A percentile compares a stretch with the other conserved stretches of the same genome.
Evolutionary conservation across 2,329 filamentous ascomycete species (phyloP).

Genomic region (Trichoderma sp.): DNA sequence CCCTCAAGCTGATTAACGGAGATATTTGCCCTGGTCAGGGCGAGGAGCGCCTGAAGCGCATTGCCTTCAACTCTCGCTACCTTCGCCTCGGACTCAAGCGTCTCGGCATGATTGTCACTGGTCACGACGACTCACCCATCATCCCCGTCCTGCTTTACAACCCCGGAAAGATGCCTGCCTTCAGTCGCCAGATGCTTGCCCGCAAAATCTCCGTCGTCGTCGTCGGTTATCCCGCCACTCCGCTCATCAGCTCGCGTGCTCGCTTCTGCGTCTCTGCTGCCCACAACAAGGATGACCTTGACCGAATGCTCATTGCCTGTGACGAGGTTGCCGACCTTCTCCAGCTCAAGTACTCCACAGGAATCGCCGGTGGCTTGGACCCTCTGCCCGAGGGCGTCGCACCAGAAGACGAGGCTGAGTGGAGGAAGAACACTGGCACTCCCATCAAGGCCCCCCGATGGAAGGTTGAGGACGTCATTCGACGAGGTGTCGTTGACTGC

Average conservation of each 20-base stretch:
- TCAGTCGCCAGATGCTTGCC: constrained; percentile 97
- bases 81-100: constrained; percentile 97
- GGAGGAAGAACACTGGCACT: constrained; percentile 61
- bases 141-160: constrained; percentile 94
- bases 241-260: constrained; percentile 89
- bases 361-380: constrained; percentile 83
- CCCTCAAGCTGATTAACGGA: constrained; percentile 85
- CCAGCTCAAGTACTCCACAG: constrained; percentile 96
- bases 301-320: constrained; percentile 83
- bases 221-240: constrained; percentile 95
- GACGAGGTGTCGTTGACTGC: constrained; percentile 71
- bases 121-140: constrained; percentile 96
- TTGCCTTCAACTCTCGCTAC: constrained; percentile 98
- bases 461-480: constrained; percentile 80
- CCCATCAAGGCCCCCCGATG: constrained; percentile 78
- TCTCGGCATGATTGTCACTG: constrained; percentile 93
- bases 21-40: constrained; percentile 88
- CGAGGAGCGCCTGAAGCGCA: constrained; percentile 89
- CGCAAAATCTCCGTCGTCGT: constrained; percentile 98
- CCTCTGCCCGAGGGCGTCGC: constrained; percentile 71
- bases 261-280: constrained; percentile 95
- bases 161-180: constrained; percentile 98
- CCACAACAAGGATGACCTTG: constrained; percentile 97
- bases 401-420: constrained; percentile 71
- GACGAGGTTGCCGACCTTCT: constrained; percentile 90